Evolutionary conservation across 805 yeast genomes (phyloP), one percentile per base, ranked within the genome.

Genomic region (Nakazawaea anatomiae): DNA sequence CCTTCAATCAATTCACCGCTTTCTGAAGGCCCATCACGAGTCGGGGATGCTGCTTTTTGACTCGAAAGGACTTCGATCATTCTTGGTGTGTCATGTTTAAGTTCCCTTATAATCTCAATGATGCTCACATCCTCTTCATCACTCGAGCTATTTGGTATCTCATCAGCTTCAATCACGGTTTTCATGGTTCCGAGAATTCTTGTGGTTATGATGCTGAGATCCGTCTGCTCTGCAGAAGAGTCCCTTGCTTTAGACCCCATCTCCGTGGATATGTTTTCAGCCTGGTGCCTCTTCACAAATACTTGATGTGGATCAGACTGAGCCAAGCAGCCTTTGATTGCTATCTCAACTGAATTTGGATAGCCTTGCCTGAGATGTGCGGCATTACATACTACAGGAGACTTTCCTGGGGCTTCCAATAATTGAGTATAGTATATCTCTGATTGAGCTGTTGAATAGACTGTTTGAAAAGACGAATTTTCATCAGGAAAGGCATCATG

Each of bases 111-210:
- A 4, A 51, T 43, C 28, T 54, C 52, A n/a, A 54, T 42, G 11
- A 54, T 12, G 34, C 52, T 46, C 12, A 18, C 34, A 29, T 59
- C 62, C 7, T 44, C 46, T 38, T 65, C 70, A 39, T 61, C 68
- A 34, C 61, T 65, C 0, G 71, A 67, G 38, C 52, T 53, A 54
- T 66, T 70, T 9, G 56, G 53, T 6, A 54, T 42, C 18, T 52
- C 54, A 40, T 54, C 54, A 41, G 27, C 39, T 9, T 40, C 53
- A 12, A 10, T 6, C 10, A 14, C 14, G 6, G 11, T 30, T n/a
- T 31, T 39, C 25, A 38, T 42, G 12, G 27, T 27, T n/a, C 42
- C 51, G 8, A 52, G n/a, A 28, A 49, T 30, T 32, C 42, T 52
- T 5, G 51, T 41, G 11, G 47, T 52, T 18, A 46, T 35, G 29